These are phyloP conservation scores for Phoma herbarum DNA, from an alignment of 2,329 filamentous ascomycete species.

Conservation along the genomic window DNA sequence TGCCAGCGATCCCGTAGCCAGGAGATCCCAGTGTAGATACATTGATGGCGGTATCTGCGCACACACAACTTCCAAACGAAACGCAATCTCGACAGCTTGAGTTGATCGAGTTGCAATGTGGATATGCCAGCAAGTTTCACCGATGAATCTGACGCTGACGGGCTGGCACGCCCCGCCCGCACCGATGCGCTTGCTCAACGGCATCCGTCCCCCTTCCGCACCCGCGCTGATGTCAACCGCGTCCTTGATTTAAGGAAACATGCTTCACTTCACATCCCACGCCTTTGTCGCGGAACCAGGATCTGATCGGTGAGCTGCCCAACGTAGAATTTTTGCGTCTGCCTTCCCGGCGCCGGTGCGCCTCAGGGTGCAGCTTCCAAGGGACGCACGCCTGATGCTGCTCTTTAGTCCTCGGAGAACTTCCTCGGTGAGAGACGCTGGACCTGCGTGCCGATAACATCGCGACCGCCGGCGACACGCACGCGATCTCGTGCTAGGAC, in stretches of 20 bases:
- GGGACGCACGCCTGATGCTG: background rate
- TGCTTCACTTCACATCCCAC: conserved; percentile 1
- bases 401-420: background rate
- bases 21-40: background rate
- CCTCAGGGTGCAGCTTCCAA: background rate
- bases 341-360: background rate
- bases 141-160: conserved; percentile 26
- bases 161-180: conserved; percentile 29
- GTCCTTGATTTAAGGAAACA: conserved; percentile 1
- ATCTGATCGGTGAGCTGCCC: conserved; percentile 5
- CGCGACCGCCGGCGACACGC: background rate
- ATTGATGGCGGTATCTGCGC: background rate
- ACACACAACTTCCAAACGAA: background rate
- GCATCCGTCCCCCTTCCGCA: conserved; percentile 18
- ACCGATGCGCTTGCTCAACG: conserved; percentile 18
- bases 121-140: conserved; percentile 22
- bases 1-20: background rate
- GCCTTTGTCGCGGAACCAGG: conserved; percentile 6
- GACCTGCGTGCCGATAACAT: background rate
- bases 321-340: conserved; percentile 1
- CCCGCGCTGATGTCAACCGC: conserved; percentile 11
- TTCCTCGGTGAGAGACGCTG: background rate
- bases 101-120: conserved; percentile 1
- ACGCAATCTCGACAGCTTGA: conserved; percentile 8
- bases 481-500: background rate